phyloP scores from a whole-genome alignment of 2,329 filamentous ascomycete genomes.

The Hypoxylon sp. region DNA sequence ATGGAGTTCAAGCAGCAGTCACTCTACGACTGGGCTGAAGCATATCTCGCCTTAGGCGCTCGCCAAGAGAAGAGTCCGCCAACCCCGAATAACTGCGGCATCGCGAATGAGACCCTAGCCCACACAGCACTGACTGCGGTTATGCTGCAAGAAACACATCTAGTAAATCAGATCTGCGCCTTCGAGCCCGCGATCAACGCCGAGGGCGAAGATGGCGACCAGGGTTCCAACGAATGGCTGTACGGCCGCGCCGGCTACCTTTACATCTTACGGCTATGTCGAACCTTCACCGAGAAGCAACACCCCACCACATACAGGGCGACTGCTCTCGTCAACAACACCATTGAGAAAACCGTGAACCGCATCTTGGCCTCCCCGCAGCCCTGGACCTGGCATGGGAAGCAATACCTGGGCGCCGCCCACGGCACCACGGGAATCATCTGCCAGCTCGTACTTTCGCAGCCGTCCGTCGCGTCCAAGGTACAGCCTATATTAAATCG shows the following conservation, averaged over 20 bases:
- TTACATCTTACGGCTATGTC: slow-evolving; percentile 74
- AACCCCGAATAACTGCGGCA: slow-evolving; percentile 60
- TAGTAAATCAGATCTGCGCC: slow-evolving; percentile 57
- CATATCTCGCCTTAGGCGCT: slow-evolving; percentile 58
- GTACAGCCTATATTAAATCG: slow-evolving; percentile 65
- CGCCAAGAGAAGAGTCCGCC: slow-evolving; percentile 51
- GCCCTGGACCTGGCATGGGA: slow-evolving; percentile 73
- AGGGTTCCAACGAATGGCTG: slow-evolving; percentile 70
- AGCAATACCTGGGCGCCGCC: slow-evolving; percentile 72
- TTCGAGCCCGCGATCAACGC: slow-evolving; percentile 58
- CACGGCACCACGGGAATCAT: slow-evolving; percentile 78
- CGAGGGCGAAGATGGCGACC: slow-evolving; percentile 56
- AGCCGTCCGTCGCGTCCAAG: slow-evolving; percentile 64
- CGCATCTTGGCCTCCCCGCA: slow-evolving; percentile 66
- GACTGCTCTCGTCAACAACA: slow-evolving; percentile 61
- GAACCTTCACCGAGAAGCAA: slow-evolving; percentile 40
- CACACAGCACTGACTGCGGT: slow-evolving; percentile 60
- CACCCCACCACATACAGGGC: slow-evolving; percentile 66
- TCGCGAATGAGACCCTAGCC: slow-evolving; percentile 62
- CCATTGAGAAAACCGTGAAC: slow-evolving; percentile 67
- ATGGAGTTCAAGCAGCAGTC: slow-evolving; percentile 57
- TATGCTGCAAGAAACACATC: slow-evolving; percentile 53
- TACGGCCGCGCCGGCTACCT: slow-evolving; percentile 76
- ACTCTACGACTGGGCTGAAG: slow-evolving; percentile 59
- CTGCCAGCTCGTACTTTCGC: slow-evolving; percentile 73